phyloP scores from a whole-genome alignment of 2,329 filamentous ascomycete genomes.

The Pseudogymnoascus sp. region DNA sequence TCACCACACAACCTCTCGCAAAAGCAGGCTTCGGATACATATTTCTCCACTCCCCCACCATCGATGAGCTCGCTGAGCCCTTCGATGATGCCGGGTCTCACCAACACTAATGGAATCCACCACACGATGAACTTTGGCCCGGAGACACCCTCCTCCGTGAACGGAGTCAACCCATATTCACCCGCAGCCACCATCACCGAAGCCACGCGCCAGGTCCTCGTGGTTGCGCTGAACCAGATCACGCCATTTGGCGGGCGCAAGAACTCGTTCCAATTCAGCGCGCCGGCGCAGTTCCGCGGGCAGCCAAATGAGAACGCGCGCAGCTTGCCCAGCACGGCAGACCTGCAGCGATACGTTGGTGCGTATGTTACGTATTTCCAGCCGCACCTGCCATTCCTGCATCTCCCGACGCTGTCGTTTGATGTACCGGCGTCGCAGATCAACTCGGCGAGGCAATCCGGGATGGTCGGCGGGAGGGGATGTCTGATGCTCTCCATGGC shows the following conservation, averaged over 20 bases:
- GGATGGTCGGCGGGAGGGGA: slow-evolving; percentile 66
- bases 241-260: slow-evolving; percentile 51
- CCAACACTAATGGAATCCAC: slow-evolving; percentile 49
- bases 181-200: slow-evolving; percentile 59
- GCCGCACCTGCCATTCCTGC: slow-evolving; percentile 88
- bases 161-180: slow-evolving; percentile 50
- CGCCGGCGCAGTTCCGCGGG: slow-evolving; percentile 44
- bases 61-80: slow-evolving; percentile 67
- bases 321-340: slow-evolving; percentile 68
- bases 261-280: slow-evolving; percentile 53
- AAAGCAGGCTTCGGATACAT: slow-evolving; percentile 64
- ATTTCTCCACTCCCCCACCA: slow-evolving; percentile 71
- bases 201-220: slow-evolving; percentile 52
- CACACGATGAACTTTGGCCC: slow-evolving; percentile 61
- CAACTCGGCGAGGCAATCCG: slow-evolving; percentile 50
- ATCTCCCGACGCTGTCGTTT: slow-evolving; percentile 86
- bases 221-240: slow-evolving; percentile 50
- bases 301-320: slow-evolving; percentile 44
- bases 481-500: slow-evolving; percentile 85
- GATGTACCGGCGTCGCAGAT: slow-evolving; percentile 64
- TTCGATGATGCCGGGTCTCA: slow-evolving; percentile 58
- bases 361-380: slow-evolving; percentile 91
- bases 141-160: slow-evolving; percentile 66
- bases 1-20: slow-evolving; percentile 69
- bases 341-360: slow-evolving; percentile 83